phyloP scores from a whole-genome alignment of 2,329 filamentous ascomycete genomes.

The Phaeophleospora eucalypticola region DNA sequence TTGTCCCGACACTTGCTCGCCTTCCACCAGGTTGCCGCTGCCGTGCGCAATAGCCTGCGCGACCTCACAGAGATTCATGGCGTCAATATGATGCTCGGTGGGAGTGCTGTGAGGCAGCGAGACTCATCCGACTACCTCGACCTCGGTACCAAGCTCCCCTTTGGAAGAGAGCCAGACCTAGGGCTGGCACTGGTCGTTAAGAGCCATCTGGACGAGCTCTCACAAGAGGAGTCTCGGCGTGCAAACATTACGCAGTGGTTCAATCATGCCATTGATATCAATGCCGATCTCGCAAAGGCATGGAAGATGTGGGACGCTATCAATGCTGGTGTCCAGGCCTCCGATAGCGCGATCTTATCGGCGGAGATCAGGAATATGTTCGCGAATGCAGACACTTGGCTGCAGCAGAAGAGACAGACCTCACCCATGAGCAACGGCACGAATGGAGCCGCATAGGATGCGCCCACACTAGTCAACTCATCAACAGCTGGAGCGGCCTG shows the following conservation, averaged over 20 bases:
- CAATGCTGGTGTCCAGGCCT: slow-evolving; percentile 54
- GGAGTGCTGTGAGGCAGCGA: slow-evolving; percentile 65
- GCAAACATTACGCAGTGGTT: slow-evolving; percentile 57
- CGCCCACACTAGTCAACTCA: not conserved
- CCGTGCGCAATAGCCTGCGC: slow-evolving; percentile 72
- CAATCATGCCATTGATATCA: slow-evolving; percentile 56
- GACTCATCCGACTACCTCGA: slow-evolving; percentile 50
- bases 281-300: slow-evolving; percentile 55
- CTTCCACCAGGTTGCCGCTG: slow-evolving; percentile 77
- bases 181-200: slow-evolving; percentile 75
- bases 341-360: slow-evolving; percentile 45
- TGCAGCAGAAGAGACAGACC: slow-evolving; percentile 33
- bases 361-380: slow-evolving; percentile 50
- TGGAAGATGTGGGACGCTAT: slow-evolving; percentile 64
- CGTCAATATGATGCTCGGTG: slow-evolving; percentile 74
- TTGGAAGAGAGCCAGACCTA: slow-evolving; percentile 66
- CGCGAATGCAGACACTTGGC: slow-evolving; percentile 58
- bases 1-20: slow-evolving; percentile 83
- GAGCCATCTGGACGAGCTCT: slow-evolving; percentile 71
- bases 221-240: slow-evolving; percentile 48
- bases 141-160: slow-evolving; percentile 66
- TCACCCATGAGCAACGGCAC: slow-evolving; percentile 1
- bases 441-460: not conserved
- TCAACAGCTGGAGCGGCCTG: too few species aligned
- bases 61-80: slow-evolving; percentile 81